Conservation (phyloP, 441 rosid genomes). For the Sinapis alba region DNA sequence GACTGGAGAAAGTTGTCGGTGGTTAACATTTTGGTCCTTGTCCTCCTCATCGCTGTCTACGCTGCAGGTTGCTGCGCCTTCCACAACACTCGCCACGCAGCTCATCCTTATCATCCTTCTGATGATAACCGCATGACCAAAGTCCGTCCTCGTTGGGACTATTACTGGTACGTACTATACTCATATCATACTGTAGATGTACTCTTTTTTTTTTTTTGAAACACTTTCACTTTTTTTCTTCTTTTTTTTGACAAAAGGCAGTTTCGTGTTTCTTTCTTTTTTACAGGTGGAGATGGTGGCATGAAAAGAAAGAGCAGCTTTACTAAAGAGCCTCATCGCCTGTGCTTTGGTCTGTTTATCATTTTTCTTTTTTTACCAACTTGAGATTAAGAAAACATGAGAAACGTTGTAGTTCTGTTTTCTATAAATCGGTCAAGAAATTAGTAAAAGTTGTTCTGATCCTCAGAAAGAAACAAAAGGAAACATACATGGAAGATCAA, state of each 20-base stretch:
- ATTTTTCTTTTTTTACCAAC: slow-evolving; percentile 8
- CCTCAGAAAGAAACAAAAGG: background rate
- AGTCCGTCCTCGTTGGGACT: slow-evolving; percentile 91
- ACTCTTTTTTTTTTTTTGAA: no score
- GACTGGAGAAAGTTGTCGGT: slow-evolving; percentile 88
- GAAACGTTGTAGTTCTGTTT: no score
- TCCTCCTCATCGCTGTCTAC: slow-evolving; percentile 71
- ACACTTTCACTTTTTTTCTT: no score
- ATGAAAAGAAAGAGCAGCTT: slow-evolving; percentile 44
- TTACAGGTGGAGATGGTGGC: slow-evolving; percentile 47
- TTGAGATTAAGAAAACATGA: background rate
- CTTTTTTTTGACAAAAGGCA: background rate
- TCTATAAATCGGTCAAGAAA: no score
- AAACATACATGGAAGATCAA: background rate
- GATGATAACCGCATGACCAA: slow-evolving; percentile 81
- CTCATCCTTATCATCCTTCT: slow-evolving; percentile 69
- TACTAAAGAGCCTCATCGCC: slow-evolving; percentile 20
- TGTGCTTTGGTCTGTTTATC: background rate
- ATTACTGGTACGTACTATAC: slow-evolving; percentile 62
- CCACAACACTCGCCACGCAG: slow-evolving; percentile 68
- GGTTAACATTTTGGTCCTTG: slow-evolving; percentile 64
- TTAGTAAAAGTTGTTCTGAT: background rate
- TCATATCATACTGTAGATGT: no score
- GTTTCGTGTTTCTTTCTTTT: background rate
- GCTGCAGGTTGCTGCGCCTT: slow-evolving; percentile 89